phyloP scores from a whole-genome alignment of 306 rosid species.

The Ceratonia siliqua region DNA sequence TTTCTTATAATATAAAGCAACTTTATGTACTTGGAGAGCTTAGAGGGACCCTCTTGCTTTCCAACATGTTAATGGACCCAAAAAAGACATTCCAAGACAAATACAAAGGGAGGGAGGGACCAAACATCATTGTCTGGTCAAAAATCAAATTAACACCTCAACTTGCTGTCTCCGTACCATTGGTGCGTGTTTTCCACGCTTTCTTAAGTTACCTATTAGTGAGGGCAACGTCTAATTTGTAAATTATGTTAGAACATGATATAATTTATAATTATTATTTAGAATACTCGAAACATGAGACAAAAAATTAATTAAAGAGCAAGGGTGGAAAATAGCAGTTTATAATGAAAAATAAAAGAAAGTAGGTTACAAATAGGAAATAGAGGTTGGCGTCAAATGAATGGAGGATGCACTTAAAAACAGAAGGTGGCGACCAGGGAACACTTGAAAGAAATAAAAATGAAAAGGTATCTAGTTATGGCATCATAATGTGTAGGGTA shows the following conservation, averaged over 20 bases:
- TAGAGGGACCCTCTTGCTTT: background rate
- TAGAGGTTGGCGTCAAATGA: background rate
- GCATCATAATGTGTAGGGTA: background rate
- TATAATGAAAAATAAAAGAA: background rate
- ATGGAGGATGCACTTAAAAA: constrained; percentile 35
- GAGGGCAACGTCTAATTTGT: no score
- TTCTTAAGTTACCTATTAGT: no score
- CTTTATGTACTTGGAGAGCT: constrained; percentile 46
- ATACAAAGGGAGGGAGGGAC: constrained; percentile 33
- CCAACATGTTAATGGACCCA: constrained; percentile 23
- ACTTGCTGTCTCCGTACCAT: constrained; percentile 31
- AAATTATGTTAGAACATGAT: no score
- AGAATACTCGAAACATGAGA: no score
- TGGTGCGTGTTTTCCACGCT: constrained; percentile 47
- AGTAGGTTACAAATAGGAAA: background rate
- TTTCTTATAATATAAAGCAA: constrained; percentile 30
- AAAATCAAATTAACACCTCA: constrained; percentile 14
- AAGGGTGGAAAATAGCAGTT: background rate
- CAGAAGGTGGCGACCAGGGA: constrained; percentile 10
- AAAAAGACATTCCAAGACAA: constrained; percentile 19
- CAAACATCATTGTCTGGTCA: constrained; percentile 45
- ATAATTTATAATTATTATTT: no score
- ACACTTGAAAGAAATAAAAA: constrained; percentile 1
- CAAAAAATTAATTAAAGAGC: no score
- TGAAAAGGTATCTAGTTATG: constrained; percentile 2